Conservation (phyloP, 1,284 basidiomycete genomes). For the Trametes pubescens region DNA sequence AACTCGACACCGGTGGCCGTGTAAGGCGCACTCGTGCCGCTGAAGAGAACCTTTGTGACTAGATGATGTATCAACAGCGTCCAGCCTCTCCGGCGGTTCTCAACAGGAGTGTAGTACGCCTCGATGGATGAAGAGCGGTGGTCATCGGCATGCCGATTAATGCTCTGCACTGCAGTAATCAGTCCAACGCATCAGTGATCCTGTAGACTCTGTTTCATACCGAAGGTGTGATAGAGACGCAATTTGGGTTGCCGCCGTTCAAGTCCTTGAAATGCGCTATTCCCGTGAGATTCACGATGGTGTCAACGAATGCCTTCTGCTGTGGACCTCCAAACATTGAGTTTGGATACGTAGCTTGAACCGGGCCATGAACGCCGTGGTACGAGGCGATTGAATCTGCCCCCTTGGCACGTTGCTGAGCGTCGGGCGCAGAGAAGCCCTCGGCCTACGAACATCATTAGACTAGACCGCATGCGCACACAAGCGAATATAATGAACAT, state of each 20-base stretch:
- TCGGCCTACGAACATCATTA: conserved; percentile 50
- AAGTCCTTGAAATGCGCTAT: conserved; percentile 56
- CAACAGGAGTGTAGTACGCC: conserved; percentile 52
- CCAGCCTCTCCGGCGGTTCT: conserved; percentile 44
- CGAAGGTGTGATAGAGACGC: conserved; percentile 60
- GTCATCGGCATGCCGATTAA: conserved; percentile 44
- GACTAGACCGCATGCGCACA: not conserved
- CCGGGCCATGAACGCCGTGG: conserved; percentile 62
- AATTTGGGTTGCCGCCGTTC: conserved; percentile 64
- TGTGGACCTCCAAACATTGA: conserved; percentile 66
- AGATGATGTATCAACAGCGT: conserved; percentile 45
- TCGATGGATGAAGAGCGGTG: conserved; percentile 50
- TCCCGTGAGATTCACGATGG: conserved; percentile 57
- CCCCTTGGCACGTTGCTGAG: conserved; percentile 54
- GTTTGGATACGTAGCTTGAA: conserved; percentile 59
- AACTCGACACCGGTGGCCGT: conserved; percentile 66
- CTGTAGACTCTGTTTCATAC: conserved; percentile 36
- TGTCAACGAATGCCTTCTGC: conserved; percentile 57
- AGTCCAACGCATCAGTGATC: too few relatives aligned
- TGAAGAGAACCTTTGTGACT: conserved; percentile 66
- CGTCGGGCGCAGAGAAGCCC: conserved; percentile 60
- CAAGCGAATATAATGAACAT: not conserved
- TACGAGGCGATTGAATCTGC: conserved; percentile 54
- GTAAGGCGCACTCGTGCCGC: conserved; percentile 46
- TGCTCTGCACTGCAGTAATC: too few relatives aligned